Evolutionary conservation across 75 land plant species (phyloP), one percentile per base, ranked within the genome.

Genomic region (Gnetum montanum): DNA sequence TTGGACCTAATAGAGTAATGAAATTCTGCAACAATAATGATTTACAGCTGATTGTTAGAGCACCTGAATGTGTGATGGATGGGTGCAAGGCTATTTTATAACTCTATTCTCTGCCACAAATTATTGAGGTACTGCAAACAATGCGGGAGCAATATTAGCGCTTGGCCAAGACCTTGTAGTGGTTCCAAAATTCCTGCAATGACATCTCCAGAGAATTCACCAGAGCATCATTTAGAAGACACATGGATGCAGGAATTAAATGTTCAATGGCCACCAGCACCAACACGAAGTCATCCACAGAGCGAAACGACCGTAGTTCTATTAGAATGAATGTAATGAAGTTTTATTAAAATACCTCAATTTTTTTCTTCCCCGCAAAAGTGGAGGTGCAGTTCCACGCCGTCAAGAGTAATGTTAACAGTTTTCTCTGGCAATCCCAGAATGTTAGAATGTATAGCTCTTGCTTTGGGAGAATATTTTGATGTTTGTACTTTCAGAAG

Each of bases 191-290:
- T 64, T 76, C 78, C 78, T 26, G 59, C 74, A 2, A 23, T 71
- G 18, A 48, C 44, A 25, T 76, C 74, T n/a, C 74, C 67, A 0
- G 78, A 75, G 46, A 41, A 63, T 34, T 70, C 69, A 15, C 64
- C 65, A 25, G 69, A 66, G 7, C 76, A 46, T 35, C 29, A 11
- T 20, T 8, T 44, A 3, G 75, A 76, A 26, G 75, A 61, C 22
- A 67, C 79, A 31, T 76, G 79, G 79, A 76, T 76, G 79, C 65
- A 75, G 73, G 78, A 75, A 28, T 69, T 75, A 7, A 75, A 75
- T 66, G 54, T 61, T 26, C 78, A 70, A 57, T 70, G 78, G 54
- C 73, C 78, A 48, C 78, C 78, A 0, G 70, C 78, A 46, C 74
- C 78, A 53, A 75, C 78, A 4, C 26, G 78, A 27, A 73, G 78